These are phyloP conservation scores for Oldenlandia corymbosa DNA, from an alignment of 257 asterid genomes.

Conservation along the genomic window DNA sequence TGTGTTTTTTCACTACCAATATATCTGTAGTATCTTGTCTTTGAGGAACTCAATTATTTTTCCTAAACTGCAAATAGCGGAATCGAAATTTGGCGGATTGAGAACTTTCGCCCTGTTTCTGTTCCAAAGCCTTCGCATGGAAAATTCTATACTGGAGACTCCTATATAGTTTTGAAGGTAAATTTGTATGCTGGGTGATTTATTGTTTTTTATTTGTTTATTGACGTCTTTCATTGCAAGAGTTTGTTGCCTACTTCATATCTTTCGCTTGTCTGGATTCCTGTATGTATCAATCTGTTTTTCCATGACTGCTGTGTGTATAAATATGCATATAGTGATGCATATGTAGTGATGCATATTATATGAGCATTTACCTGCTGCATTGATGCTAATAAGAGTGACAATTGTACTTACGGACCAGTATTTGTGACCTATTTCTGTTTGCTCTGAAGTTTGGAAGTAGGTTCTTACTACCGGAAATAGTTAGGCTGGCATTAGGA, in stretches of 20 bases:
- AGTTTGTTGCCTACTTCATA: background rate
- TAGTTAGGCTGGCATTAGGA: background rate
- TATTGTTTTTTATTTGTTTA: background rate
- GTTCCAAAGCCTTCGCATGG: slow-evolving; percentile 70
- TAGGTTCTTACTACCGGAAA: background rate
- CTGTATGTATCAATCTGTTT: too few relatives aligned
- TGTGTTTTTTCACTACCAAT: background rate
- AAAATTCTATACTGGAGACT: slow-evolving; percentile 78
- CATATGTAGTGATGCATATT: too few relatives aligned
- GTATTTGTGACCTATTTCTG: background rate
- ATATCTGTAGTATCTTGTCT: slow-evolving; percentile 10
- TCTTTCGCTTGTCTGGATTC: background rate
- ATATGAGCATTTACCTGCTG: background rate
- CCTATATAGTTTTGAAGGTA: slow-evolving; percentile 86
- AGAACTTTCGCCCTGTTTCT: slow-evolving; percentile 64
- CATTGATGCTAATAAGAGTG: background rate
- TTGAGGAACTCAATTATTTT: slow-evolving; percentile 7
- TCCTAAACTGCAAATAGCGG: slow-evolving; percentile 78
- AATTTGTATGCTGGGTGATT: slow-evolving; percentile 4
- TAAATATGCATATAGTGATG: background rate
- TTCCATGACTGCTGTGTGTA: too few relatives aligned
- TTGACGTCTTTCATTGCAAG: background rate
- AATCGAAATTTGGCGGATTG: slow-evolving; percentile 90
- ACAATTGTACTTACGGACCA: background rate
- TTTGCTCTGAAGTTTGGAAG: too few relatives aligned